Base-by-base conservation (phyloP, 495 filamentous ascomycete species). In the Hypomontagnella monticulosa region DNA sequence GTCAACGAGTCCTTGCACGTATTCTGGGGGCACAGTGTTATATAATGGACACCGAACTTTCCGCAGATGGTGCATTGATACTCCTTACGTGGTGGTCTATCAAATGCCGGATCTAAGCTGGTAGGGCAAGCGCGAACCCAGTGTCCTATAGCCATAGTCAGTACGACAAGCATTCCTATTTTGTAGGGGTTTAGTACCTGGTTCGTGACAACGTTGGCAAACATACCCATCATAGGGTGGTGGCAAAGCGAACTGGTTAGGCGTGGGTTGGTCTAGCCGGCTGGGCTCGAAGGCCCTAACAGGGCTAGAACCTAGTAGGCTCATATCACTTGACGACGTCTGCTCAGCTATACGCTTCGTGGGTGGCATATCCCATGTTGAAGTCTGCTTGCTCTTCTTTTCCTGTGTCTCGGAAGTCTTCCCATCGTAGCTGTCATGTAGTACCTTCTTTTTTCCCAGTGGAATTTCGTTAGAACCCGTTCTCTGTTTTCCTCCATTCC, bases 1-100 rank as follows among this genome's bases (percentile, higher is more conserved):
- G 66, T 69, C 42, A 77, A 70, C 6, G 75, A 78, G 14, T 20
- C 16, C 18, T 61, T 42, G 5, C 73, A 23, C 6, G 19, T 38
- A 43, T 79, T 77, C n/a, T 23, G 19, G 2, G 76, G 76, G 49
- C 80, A 82, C 5, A 75, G 40, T 4, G 58, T 71, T 15, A 57
- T 57, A 54, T 53, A 77, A 57, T 82, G 78, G 0, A 68, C 34
- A 12, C 75, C 78, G 1, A 11, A 19, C 9, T 3, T 37, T 0
- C 57, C 42, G 64, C 81, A 83, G 38, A 74, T 23, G 3, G 54
- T 50, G 54, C 81, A 83, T 6, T 18, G 20, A 33, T 82, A 83
- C n/a, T 40, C 38, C 1, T 4, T 3, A 0, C 77, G 79, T 30
- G 38, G 46, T 36, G 23, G 40, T 11, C n/a, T 44, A 38, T 81